A percentile compares a stretch with the other conserved stretches of the same genome.
Evolutionary conservation across 768 basidiomycete genomes (phyloP).

Genomic region (Tephrocybe sp.): DNA sequence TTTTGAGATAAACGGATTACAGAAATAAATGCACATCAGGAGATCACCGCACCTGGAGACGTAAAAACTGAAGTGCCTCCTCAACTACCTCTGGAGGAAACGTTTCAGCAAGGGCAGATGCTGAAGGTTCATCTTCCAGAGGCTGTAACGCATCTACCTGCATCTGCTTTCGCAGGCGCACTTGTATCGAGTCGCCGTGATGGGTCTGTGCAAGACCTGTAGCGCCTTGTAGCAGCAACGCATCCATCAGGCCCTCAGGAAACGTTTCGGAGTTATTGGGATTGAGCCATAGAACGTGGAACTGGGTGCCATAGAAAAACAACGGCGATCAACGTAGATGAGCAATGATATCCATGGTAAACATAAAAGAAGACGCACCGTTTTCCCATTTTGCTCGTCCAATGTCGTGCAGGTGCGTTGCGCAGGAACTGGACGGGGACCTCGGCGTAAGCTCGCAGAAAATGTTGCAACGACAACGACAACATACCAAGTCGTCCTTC

Average conservation of each 20-base stretch:
- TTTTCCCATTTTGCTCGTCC: slow-evolving; percentile 69
- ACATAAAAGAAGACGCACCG: slow-evolving; percentile 28
- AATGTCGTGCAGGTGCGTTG: slow-evolving; percentile 72
- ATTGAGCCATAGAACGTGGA: slow-evolving; percentile 80
- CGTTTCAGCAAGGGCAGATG: slow-evolving; percentile 25
- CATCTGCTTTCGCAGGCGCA: slow-evolving; percentile 72
- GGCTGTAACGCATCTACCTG: slow-evolving; percentile 66
- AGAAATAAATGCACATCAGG: too few relatives aligned
- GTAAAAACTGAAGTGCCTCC: slow-evolving; percentile 66
- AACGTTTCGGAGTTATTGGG: slow-evolving; percentile 62
- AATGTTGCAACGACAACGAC: background rate
- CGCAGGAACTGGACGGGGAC: slow-evolving; percentile 42
- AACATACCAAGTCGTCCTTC: slow-evolving; percentile 59
- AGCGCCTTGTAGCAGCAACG: slow-evolving; percentile 40
- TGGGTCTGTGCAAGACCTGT: slow-evolving; percentile 20
- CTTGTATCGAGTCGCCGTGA: slow-evolving; percentile 35
- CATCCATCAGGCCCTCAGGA: slow-evolving; percentile 62
- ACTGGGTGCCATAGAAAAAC: slow-evolving; percentile 39
- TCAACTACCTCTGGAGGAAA: slow-evolving; percentile 57
- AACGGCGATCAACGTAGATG: background rate
- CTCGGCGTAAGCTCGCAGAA: background rate
- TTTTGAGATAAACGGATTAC: slow-evolving; percentile 8
- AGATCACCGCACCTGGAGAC: slow-evolving; percentile 50
- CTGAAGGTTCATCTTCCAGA: slow-evolving; percentile 37
- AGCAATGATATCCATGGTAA: slow-evolving; percentile 4